A percentile compares a stretch with the other conserved stretches of the same genome.
Conservation (phyloP, 352 stramenopile species). For the Phytophthora colocasiae region DNA sequence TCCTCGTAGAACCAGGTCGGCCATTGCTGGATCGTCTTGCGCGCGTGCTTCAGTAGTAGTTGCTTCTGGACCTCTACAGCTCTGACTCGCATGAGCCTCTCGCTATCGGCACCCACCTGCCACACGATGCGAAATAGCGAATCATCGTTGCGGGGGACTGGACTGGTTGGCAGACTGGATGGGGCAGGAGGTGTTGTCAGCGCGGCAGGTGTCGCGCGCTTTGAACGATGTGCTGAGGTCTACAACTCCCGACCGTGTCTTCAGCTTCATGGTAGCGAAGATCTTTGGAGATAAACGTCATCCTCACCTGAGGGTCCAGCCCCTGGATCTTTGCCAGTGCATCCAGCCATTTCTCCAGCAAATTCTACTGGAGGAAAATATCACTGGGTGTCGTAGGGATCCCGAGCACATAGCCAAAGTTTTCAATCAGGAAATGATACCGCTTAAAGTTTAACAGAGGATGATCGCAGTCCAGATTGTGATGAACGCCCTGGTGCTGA, state of each 20-base stretch:
- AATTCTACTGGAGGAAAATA: conserved; percentile 54
- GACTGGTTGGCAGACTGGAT: too few relatives aligned
- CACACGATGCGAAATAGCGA: too few relatives aligned
- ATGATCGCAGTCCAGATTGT: conserved; percentile 91
- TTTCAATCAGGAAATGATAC: conserved; percentile 92
- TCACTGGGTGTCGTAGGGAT: conserved; percentile 81
- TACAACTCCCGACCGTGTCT: conserved; percentile 34
- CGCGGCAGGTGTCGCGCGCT: too few relatives aligned
- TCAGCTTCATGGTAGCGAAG: conserved; percentile 62
- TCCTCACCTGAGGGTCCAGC: conserved; percentile 77
- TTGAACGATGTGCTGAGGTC: too few relatives aligned
- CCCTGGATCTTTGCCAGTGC: conserved; percentile 80
- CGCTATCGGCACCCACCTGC: too few relatives aligned
- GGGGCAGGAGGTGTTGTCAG: too few relatives aligned
- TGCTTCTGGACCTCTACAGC: too few relatives aligned
- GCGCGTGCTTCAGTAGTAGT: too few relatives aligned
- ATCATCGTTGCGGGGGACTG: too few relatives aligned
- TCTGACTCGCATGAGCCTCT: too few relatives aligned
- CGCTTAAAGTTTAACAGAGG: conserved; percentile 93
- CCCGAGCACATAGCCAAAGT: conserved; percentile 96
- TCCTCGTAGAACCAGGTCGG: too few relatives aligned
- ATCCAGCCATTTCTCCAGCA: conserved; percentile 79
- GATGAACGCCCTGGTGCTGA: conserved; percentile 32
- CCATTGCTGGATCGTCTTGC: too few relatives aligned
- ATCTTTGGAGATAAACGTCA: conserved; percentile 69